phyloP scores from a whole-genome alignment of 257 asterid species.

The Nicotiana tomentosiformis region DNA sequence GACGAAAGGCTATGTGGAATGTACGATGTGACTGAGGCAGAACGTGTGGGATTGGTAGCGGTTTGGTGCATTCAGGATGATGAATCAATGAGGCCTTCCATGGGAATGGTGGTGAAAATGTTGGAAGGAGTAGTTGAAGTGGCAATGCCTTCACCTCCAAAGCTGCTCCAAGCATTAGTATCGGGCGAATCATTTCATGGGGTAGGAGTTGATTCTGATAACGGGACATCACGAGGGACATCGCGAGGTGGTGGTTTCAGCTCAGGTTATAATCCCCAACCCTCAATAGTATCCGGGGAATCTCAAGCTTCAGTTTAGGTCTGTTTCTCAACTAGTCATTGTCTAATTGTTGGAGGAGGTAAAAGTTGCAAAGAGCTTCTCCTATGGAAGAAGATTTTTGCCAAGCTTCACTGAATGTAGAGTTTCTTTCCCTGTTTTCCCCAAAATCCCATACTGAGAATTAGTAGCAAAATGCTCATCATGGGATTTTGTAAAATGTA shows the following conservation, averaged over 20 bases:
- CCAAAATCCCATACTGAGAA: conserved; percentile 1
- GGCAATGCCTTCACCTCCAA: conserved; percentile 57
- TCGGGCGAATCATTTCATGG: conserved; percentile 78
- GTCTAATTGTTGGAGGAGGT: not conserved
- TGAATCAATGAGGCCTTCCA: conserved; percentile 57
- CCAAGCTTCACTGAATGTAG: not conserved
- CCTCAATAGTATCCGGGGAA: conserved; percentile 28
- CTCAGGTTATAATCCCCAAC: conserved; percentile 24
- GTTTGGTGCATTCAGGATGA: conserved; percentile 90
- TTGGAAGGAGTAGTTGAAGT: conserved; percentile 84
- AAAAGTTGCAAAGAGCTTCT: too few species aligned
- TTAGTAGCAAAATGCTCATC: not conserved
- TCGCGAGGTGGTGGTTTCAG: conserved; percentile 21
- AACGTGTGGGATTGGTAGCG: conserved; percentile 46
- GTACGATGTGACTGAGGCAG: conserved; percentile 46
- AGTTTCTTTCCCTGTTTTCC: not conserved
- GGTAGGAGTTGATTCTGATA: conserved; percentile 33
- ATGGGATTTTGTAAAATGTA: not conserved
- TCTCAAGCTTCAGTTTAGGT: conserved; percentile 22
- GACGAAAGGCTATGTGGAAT: conserved; percentile 48
- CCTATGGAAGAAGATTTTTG: not conserved
- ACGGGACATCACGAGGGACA: conserved; percentile 18
- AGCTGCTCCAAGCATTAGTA: conserved; percentile 77
- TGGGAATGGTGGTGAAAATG: conserved; percentile 87
- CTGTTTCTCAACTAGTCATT: conserved; percentile 9